Percentiles rank a stretch among this genome's conserved stretches.
Evolutionary conservation across 805 yeast species (phyloP).

Genomic region (Ogataea parapolymorpha): DNA sequence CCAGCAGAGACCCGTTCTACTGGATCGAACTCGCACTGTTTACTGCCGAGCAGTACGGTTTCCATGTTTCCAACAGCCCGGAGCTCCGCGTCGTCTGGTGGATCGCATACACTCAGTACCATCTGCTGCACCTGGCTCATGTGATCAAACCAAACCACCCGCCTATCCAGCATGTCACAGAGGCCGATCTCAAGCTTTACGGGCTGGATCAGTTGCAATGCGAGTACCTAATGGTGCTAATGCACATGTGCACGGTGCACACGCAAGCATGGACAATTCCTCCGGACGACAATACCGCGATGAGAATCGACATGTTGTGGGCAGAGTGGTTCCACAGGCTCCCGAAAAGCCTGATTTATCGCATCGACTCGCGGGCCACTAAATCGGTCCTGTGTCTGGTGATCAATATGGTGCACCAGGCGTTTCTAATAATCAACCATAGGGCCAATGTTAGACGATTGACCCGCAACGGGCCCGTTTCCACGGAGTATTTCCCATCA

Average conservation of each 20-base stretch:
- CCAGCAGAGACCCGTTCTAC: constrained; percentile 52
- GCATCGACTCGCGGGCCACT: constrained; percentile 38
- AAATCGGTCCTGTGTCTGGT: constrained; percentile 48
- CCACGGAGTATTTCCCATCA: constrained; percentile 12
- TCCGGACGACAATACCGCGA: constrained; percentile 2
- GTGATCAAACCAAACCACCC: neutral
- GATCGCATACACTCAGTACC: constrained; percentile 45
- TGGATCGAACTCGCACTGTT: constrained; percentile 70
- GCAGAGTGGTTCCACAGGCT: constrained; percentile 68
- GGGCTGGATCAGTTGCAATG: constrained; percentile 12
- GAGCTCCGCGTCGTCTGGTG: constrained; percentile 55
- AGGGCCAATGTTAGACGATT: constrained; percentile 54
- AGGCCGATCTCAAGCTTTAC: constrained; percentile 7
- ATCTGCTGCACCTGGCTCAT: constrained; percentile 7
- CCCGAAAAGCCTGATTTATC: constrained; percentile 56
- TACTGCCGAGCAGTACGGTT: constrained; percentile 72
- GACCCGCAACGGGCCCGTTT: neutral
- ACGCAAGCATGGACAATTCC: constrained; percentile 7
- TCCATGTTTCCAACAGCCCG: constrained; percentile 45
- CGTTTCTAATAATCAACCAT: constrained; percentile 62
- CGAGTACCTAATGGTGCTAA: constrained; percentile 5
- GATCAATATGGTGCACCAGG: constrained; percentile 64
- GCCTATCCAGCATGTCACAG: constrained; percentile 2
- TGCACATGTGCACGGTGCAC: constrained; percentile 5
- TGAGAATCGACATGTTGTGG: constrained; percentile 54